Conservation (phyloP, 441 rosid species). For the Croton laevigatus region DNA sequence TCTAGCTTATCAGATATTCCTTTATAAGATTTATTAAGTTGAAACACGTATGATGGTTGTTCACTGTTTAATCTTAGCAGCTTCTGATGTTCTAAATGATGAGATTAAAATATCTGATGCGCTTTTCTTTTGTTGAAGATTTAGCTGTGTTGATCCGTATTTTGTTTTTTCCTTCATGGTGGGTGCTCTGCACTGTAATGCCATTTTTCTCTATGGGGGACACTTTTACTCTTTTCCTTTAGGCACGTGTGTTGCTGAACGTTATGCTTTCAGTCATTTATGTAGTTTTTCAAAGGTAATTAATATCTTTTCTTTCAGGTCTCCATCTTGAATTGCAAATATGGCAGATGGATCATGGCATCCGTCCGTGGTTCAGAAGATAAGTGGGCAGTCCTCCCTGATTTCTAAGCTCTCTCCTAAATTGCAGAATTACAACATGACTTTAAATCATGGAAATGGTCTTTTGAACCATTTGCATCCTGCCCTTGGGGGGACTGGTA, state of each 20-base stretch:
- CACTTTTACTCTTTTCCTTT: no score
- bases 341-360: conserved; percentile 66
- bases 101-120: background rate
- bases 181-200: background rate
- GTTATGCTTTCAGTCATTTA: background rate
- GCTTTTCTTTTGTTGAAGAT: background rate
- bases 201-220: no score
- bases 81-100: no score
- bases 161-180: background rate
- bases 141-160: background rate
- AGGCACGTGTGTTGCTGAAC: background rate
- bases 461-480: conserved; percentile 38
- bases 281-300: background rate
- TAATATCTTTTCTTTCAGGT: conserved; percentile 27
- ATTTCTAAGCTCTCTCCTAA: conserved; percentile 45
- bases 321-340: conserved; percentile 33
- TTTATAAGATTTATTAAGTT: background rate
- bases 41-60: background rate
- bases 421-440: conserved; percentile 27
- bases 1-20: background rate
- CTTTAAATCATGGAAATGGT: conserved; percentile 35
- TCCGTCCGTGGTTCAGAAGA: conserved; percentile 61
- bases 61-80: background rate
- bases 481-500: conserved; percentile 30
- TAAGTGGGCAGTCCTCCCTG: conserved; percentile 53